Conservation (phyloP, 2,329 filamentous ascomycete genomes). For the Clonostachys byssicola region DNA sequence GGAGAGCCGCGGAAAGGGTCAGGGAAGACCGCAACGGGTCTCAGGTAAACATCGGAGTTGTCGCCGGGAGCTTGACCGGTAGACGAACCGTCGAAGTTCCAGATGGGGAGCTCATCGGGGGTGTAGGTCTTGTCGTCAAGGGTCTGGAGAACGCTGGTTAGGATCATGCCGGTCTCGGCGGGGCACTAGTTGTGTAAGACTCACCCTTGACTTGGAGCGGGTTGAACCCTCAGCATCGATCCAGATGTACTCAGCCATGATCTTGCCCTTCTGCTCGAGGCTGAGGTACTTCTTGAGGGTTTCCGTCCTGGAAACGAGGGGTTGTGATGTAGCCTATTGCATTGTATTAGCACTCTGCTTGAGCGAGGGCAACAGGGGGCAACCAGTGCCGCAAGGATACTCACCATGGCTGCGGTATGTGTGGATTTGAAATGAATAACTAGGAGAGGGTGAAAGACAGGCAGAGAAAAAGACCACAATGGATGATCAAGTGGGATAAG, state of each 20-base stretch:
- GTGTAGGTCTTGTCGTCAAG: slow-evolving; percentile 44
- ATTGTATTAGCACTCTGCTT: too few species aligned
- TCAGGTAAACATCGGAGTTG: slow-evolving; percentile 97
- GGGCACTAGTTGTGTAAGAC: slow-evolving; percentile 27
- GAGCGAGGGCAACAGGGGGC: too few species aligned
- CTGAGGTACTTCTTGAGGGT: slow-evolving; percentile 83
- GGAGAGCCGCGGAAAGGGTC: slow-evolving; percentile 86
- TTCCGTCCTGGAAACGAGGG: background rate
- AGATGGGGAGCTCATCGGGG: slow-evolving; percentile 47
- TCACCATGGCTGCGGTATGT: too few species aligned
- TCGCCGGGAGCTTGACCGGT: slow-evolving; percentile 89
- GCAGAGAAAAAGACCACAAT: too few species aligned
- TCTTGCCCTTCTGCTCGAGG: slow-evolving; percentile 81
- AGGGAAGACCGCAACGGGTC: slow-evolving; percentile 82
- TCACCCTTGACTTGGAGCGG: slow-evolving; percentile 94
- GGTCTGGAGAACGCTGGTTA: slow-evolving; percentile 28
- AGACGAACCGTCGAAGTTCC: slow-evolving; percentile 71
- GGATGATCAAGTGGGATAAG: too few species aligned
- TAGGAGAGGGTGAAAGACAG: background rate
- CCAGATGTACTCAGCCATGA: slow-evolving; percentile 98
- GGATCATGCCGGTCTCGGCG: background rate
- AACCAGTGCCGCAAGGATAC: too few species aligned
- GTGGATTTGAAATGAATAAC: background rate
- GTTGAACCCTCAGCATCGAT: slow-evolving; percentile 79
- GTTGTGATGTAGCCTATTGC: background rate